Evolutionary conservation across 345 rosid species (phyloP), one percentile per base, ranked within the genome.

Genomic region (Iberis pinnata): DNA sequence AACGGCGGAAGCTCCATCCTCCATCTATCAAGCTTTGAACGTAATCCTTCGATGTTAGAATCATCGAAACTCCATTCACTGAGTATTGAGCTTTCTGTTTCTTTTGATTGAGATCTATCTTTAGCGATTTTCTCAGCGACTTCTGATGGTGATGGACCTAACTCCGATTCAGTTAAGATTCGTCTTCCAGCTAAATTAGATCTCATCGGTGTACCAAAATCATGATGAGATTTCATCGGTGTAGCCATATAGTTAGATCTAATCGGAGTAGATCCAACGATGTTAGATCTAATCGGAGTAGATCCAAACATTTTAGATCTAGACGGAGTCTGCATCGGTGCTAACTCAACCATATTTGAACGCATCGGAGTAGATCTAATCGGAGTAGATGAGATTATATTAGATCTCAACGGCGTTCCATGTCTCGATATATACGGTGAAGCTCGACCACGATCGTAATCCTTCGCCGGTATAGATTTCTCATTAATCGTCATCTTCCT

Each of bases 91-190:
- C 89, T 79, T 55, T 81, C 96, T 0, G 54, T 50, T 3, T 78
- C 93, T 6, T 39, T 36, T 0, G 16, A 22, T 12, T 58, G 53
- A 2, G 64, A 25, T 64, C 45, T 53, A 39, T 70, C 70, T 19
- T 55, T 79, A 1, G 78, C 78, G 58, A 78, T 52, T 0, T 50
- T 72, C 5, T 76, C 87, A 3, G 92, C 96, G 35, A 92, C 83
- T 68, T 82, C 96, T 5, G 96, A 92, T 2, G 96, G 76, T 0
- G 93, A 88, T 0, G 96, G 96, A 7, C 84, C 98, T 49, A 84
- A 35, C 33, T 92, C 95, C 0, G 93, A 82, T 25, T 80, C 82
- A 0, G 87, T 82, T 53, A 78, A 43, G 2, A 69, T n/a, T n/a
- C 43, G 39, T 19, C 58, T 38, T 12, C 65, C 68, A 0, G 53